phyloP scores from a whole-genome alignment of 2,329 filamentous ascomycete genomes.

The Fusarium coicis region DNA sequence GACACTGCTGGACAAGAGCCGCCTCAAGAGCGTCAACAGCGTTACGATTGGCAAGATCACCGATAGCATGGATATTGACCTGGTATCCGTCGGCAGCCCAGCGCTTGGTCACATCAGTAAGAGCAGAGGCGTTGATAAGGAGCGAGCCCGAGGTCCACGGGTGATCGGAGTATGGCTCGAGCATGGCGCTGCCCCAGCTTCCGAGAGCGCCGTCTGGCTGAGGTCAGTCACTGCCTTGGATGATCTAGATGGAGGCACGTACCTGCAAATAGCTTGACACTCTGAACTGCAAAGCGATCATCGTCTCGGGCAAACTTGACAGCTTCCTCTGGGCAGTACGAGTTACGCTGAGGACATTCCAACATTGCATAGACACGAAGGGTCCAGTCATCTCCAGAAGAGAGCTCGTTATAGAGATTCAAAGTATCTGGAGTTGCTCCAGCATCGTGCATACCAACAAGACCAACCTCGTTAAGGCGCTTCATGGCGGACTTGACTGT shows the following conservation, averaged over 20 bases:
- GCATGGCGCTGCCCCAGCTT: conserved; percentile 76
- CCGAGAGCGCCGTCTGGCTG: conserved; percentile 72
- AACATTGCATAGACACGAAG: conserved; percentile 75
- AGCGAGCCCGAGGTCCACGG: conserved; percentile 71
- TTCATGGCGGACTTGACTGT: conserved; percentile 70
- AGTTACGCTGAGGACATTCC: conserved; percentile 72
- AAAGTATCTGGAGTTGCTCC: conserved; percentile 68
- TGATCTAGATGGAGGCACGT: conserved; percentile 28
- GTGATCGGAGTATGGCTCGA: conserved; percentile 76
- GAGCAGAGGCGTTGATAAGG: conserved; percentile 70
- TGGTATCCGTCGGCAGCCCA: conserved; percentile 73
- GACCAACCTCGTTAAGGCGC: conserved; percentile 70
- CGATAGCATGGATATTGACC: conserved; percentile 79
- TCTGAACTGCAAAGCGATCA: conserved; percentile 65
- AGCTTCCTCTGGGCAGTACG: conserved; percentile 67
- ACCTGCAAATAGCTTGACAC: conserved; percentile 78
- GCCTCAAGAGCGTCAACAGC: conserved; percentile 71
- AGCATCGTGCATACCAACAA: conserved; percentile 77
- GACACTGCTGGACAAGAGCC: conserved; percentile 65
- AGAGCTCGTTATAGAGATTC: conserved; percentile 64
- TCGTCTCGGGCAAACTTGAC: conserved; percentile 56
- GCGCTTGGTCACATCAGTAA: conserved; percentile 62
- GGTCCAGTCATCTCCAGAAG: conserved; percentile 62
- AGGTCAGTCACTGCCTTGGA: not conserved
- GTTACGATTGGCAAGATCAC: conserved; percentile 73